Evolutionary conservation across 2,329 filamentous ascomycete species (phyloP), one percentile per base, ranked within the genome.

Genomic region (Zymoseptoria passerinii): DNA sequence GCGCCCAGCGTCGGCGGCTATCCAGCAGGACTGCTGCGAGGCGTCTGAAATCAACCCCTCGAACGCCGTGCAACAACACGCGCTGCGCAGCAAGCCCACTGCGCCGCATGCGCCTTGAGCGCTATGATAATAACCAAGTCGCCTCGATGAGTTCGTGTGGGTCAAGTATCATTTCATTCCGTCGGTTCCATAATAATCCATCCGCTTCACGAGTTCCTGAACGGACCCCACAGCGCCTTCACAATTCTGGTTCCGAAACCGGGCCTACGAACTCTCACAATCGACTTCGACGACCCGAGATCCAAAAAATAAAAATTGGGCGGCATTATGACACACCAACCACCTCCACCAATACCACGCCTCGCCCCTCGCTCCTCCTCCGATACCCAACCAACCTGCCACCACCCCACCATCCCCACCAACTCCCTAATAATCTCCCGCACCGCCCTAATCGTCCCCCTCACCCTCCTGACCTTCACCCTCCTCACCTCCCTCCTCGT

Each of bases 341-440:
- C 16, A 16, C 16, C 1, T 2, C 16, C 35, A 44, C 1, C 16
- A 44, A 44, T 16, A 44, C n/a, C 35, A 44, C 10, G 16, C 35
- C 35, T n/a, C 35, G 35, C 35, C 1, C 35, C 13, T 4, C 2
- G 52, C 48, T 27, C 53, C 19, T 23, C 58, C 18, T 40, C 52
- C 8, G 50, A 29, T 20, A 29, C 35, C 40, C 50, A 51, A 23
- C 53, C 19, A 23, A 44, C 54, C 19, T 65, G 59, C 58, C 53
- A 55, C 40, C 8, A 59, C 8, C 52, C 58, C 29, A 28, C 53
- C 48, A n/a, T 60, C 29, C 35, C 51, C 48, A 18, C 55, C n/a
- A 48, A 58, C 59, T 52, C 67, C n/a, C 55, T 69, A 28, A 23
- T 64, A 52, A 59, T 69, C 48, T 65, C 67, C 5, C 65, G 65